Conservation (phyloP, 2,329 filamentous ascomycete species). For the Calonectria fujianensis region DNA sequence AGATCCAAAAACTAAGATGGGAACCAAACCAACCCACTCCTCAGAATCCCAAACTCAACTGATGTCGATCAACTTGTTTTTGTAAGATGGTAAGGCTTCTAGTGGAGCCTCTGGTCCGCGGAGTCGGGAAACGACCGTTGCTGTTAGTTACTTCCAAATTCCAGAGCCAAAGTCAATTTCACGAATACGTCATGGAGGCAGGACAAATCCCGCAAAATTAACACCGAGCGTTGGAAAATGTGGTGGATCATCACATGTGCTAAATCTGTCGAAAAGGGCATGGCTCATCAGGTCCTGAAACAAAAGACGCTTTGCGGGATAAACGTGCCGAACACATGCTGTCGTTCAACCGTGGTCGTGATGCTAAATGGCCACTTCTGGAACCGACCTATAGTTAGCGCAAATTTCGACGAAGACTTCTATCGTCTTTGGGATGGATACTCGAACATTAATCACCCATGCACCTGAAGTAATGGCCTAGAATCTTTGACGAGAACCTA, state of each 20-base stretch:
- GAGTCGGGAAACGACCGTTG: background rate
- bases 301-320: background rate
- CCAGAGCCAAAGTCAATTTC: background rate
- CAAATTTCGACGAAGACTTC: background rate
- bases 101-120: background rate
- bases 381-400: no score
- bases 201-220: background rate
- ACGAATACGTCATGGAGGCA: background rate
- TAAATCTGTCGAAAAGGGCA: background rate
- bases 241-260: background rate
- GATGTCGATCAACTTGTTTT: background rate
- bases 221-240: background rate
- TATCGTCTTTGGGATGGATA: no score
- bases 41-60: background rate
- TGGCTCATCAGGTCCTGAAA: background rate
- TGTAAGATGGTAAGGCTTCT: background rate
- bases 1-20: conserved; percentile 12
- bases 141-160: background rate
- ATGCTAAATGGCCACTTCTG: background rate
- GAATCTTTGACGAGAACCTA: background rate
- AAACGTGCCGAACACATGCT: background rate
- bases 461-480: background rate
- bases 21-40: background rate
- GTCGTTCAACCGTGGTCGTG: no score
- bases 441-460: background rate